Base-by-base conservation (phyloP, 129 eudicot genomes). In the Chrysanthemum lavandulifolium region DNA sequence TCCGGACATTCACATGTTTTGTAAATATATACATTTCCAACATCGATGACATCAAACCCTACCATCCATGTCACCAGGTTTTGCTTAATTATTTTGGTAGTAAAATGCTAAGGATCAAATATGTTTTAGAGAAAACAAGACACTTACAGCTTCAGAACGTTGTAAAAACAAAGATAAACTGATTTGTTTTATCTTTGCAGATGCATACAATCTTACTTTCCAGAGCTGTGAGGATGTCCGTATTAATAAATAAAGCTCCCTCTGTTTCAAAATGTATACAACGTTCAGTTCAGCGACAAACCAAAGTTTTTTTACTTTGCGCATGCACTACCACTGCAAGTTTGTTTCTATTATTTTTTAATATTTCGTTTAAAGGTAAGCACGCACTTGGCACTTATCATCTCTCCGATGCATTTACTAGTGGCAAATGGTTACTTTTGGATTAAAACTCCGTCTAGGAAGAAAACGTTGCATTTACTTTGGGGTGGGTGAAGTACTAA, bases 31-130 rank as follows among this genome's bases (percentile, higher is more conserved):
- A n/a, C n/a, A n/a, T n/a, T n/a, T n/a, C n/a, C n/a, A n/a, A 84
- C 77, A 57, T 75, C 91, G 43, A 52, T 76, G 25, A 89, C 89
- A 65, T 89, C 91, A 82, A 85, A 89, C 96, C 96, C 96, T 89
- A 67, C 55, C 61, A 76, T 10, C 61, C 48, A 55, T 52, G 16
- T 65, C 51, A 67, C 65, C 14, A 8, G 1, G 47, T 6, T 7
- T 40, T 40, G 52, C 51, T 68, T 50, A 50, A 10, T 63, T 51
- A n/a, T 27, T 2, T 45, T 55, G 16, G 16, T 75, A 5, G 8
- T 40, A 40, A 40, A 36, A 36, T 36, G 45, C 45, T 36, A 36
- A 36, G 45, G 45, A 36, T 6, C 45, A 36, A 36, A 36, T 36
- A 45, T 58, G 56, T 59, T n/a, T n/a, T 61, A 27, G 51, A 72